phyloP scores from a whole-genome alignment of 352 stramenopile species.

The Blastocystis sp. region DNA sequence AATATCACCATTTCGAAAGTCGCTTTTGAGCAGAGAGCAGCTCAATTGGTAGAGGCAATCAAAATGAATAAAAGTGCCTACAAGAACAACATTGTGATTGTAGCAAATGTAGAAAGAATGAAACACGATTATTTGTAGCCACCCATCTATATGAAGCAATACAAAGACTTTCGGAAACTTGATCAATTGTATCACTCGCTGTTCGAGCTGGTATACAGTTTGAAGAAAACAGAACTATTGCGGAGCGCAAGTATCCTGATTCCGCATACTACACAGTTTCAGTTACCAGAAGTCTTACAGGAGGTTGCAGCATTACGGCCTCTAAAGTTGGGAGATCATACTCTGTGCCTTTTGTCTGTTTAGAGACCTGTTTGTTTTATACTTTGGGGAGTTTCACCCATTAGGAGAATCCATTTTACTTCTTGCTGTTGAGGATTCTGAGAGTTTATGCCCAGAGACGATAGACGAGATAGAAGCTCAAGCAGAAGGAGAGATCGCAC shows the following conservation, averaged over 20 bases:
- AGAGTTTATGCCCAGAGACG: not conserved
- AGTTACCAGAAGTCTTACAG: conserved; percentile 14
- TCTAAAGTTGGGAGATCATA: conserved; percentile 42
- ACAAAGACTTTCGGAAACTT: not conserved
- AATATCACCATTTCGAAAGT: not conserved
- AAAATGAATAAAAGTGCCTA: not conserved
- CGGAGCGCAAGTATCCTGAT: conserved; percentile 35
- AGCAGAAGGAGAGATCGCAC: not conserved
- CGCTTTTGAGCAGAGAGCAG: not conserved
- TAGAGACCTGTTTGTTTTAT: not conserved
- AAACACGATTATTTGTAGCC: not conserved
- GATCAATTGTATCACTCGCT: conserved; percentile 37
- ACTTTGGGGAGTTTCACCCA: not conserved
- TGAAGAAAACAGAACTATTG: conserved; percentile 45
- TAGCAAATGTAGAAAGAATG: not conserved
- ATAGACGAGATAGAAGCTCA: not conserved
- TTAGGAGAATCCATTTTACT: not conserved
- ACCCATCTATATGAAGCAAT: conserved; percentile 40
- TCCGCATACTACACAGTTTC: conserved; percentile 37
- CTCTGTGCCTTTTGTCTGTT: conserved; percentile 48
- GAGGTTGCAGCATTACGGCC: not conserved
- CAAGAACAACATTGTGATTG: conserved; percentile 32
- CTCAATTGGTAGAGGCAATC: not conserved
- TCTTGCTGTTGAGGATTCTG: not conserved
- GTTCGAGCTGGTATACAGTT: conserved; percentile 36